Conservation (phyloP, 495 filamentous ascomycete genomes). For the Collariella sp. region DNA sequence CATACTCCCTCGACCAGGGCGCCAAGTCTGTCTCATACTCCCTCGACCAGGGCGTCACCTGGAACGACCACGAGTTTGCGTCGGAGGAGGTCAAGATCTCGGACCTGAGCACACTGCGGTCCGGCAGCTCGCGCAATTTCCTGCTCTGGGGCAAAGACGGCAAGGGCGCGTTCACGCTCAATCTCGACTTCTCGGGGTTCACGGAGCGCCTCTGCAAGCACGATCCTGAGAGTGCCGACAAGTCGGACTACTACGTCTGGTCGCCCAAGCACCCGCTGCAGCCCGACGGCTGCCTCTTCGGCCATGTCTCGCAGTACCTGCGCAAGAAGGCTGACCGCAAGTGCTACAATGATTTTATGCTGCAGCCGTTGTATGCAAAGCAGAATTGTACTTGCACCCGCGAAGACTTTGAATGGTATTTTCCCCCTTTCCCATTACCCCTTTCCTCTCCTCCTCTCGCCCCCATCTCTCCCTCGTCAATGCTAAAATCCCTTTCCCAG, state of each 20-base stretch:
- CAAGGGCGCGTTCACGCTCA: constrained; percentile 54
- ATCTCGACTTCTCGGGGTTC: constrained; percentile 79
- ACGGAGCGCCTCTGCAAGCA: constrained; percentile 59
- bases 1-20: constrained; percentile 75
- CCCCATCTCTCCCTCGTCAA: no score
- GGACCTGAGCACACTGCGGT: constrained; percentile 80
- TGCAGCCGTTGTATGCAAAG: constrained; percentile 57
- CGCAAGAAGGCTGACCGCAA: constrained; percentile 65
- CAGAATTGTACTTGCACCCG: constrained; percentile 74
- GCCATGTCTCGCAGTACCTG: constrained; percentile 80
- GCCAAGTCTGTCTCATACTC: no score
- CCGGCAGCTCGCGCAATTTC: constrained; percentile 82
- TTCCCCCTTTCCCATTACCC: constrained; percentile 1
- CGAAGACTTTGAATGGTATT: constrained; percentile 90
- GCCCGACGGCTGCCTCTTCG: constrained; percentile 77
- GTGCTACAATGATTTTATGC: constrained; percentile 68
- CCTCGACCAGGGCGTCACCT: constrained; percentile 66
- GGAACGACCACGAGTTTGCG: constrained; percentile 65
- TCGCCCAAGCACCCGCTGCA: constrained; percentile 68
- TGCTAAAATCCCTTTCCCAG: constrained; percentile 35
- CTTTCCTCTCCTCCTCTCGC: not conserved
- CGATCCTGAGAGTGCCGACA: constrained; percentile 43
- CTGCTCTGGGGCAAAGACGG: constrained; percentile 70
- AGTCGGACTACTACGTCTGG: constrained; percentile 76
- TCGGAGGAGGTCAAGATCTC: constrained; percentile 57